These are phyloP conservation scores for Stenogyne calaminthoides DNA, from an alignment of 305 asterid genomes.

Conservation along the genomic window DNA sequence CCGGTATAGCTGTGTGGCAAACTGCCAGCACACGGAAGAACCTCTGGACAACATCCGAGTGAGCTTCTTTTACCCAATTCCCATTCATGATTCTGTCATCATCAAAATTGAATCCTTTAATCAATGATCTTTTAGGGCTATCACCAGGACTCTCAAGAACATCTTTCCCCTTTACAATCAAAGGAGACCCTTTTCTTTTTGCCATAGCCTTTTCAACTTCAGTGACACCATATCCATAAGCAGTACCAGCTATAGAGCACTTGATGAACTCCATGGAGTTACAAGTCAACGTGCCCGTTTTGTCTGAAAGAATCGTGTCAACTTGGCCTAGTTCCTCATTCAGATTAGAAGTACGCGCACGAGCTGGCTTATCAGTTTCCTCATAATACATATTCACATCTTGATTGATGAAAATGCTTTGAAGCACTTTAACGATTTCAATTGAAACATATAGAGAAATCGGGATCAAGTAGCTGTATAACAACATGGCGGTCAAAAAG, in stretches of 20 bases:
- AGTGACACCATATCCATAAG: slow-evolving; percentile 79
- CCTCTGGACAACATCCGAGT: slow-evolving; percentile 56
- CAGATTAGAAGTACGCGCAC: slow-evolving; percentile 87
- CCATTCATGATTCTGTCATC: slow-evolving; percentile 85
- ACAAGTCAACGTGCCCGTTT: slow-evolving; percentile 94
- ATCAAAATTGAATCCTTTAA: slow-evolving; percentile 88
- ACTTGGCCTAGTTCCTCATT: slow-evolving; percentile 98
- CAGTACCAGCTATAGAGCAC: slow-evolving; percentile 85
- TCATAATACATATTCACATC: slow-evolving; percentile 91
- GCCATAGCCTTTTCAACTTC: slow-evolving; percentile 96
- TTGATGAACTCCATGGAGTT: slow-evolving; percentile 97
- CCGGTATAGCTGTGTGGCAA: slow-evolving; percentile 96
- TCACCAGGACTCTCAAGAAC: slow-evolving; percentile 27
- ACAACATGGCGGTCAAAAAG: slow-evolving; percentile 80
- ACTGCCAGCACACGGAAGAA: slow-evolving; percentile 86
- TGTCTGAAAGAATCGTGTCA: slow-evolving; percentile 87
- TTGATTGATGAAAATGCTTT: slow-evolving; percentile 83
- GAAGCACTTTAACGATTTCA: slow-evolving; percentile 93
- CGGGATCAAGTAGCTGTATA: slow-evolving; percentile 86
- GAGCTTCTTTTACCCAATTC: slow-evolving; percentile 74
- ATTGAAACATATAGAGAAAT: slow-evolving; percentile 92
- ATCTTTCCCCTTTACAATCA: slow-evolving; percentile 47
- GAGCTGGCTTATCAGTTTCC: slow-evolving; percentile 91
- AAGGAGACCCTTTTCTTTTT: slow-evolving; percentile 59
- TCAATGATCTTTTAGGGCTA: slow-evolving; percentile 37